Conservation (phyloP, 108 stramenopile species). For the Cyclotella choctawhatcheeana region DNA sequence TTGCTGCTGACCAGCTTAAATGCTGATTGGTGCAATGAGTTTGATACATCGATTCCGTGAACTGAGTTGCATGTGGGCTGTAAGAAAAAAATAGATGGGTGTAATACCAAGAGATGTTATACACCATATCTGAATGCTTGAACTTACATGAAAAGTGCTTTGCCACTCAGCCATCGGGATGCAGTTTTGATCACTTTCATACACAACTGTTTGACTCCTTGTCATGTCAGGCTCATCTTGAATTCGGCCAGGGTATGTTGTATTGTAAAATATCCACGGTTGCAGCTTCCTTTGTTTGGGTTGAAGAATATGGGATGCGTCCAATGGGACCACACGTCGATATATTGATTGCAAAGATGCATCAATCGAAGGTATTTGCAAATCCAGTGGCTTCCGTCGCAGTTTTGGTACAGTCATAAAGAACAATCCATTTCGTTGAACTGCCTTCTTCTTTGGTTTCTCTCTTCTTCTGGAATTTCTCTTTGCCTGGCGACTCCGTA, state of each 20-base stretch:
- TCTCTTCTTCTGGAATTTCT: not conserved
- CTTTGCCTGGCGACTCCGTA: not conserved
- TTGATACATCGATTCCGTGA: conserved; percentile 39
- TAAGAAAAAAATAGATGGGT: not conserved
- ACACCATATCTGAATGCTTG: too few species aligned
- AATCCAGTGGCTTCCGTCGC: not conserved
- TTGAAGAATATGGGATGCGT: not conserved
- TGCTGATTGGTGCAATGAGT: conserved; percentile 21
- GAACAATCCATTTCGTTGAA: not conserved
- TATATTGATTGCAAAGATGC: not conserved
- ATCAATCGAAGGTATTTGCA: not conserved
- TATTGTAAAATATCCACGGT: not conserved
- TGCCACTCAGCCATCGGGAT: conserved; percentile 67
- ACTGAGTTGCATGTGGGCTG: conserved; percentile 56
- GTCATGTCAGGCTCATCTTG: conserved; percentile 2
- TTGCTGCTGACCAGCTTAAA: conserved; percentile 49
- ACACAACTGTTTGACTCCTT: conserved; percentile 29
- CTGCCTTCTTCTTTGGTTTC: not conserved
- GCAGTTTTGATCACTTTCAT: conserved; percentile 56
- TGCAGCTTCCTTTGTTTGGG: not conserved
- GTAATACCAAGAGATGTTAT: not conserved
- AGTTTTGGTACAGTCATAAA: conserved; percentile 5
- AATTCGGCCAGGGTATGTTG: not conserved
- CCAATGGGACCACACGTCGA: not conserved
- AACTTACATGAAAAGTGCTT: conserved; percentile 45